Percentiles rank a stretch among this genome's conserved stretches.
phyloP scores from a whole-genome alignment of 805 yeast genomes.

The Zygoascus tannicola region DNA sequence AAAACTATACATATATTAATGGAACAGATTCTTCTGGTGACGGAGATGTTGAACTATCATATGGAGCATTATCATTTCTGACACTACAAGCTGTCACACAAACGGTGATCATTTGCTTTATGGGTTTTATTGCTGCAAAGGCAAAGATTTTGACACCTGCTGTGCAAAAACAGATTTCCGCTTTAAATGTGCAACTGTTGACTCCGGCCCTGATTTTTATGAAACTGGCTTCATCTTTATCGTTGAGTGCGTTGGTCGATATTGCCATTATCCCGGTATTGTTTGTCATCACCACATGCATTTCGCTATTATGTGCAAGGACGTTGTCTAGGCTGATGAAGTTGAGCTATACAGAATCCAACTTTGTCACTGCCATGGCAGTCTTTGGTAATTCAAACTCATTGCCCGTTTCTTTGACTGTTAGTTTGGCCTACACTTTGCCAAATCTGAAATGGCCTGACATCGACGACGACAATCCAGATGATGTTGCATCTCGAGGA shows the following conservation, averaged over 20 bases:
- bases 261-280: slow-evolving; percentile 77
- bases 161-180: slow-evolving; percentile 70
- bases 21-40: background rate
- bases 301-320: slow-evolving; percentile 57
- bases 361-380: slow-evolving; percentile 93
- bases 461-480: slow-evolving; percentile 43
- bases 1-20: background rate
- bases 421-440: slow-evolving; percentile 55
- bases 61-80: slow-evolving; percentile 40
- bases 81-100: slow-evolving; percentile 89
- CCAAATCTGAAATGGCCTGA: slow-evolving; percentile 53
- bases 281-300: slow-evolving; percentile 71
- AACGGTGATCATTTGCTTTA: slow-evolving; percentile 75
- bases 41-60: slow-evolving; percentile 21
- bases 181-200: slow-evolving; percentile 79
- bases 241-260: slow-evolving; percentile 69
- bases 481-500: slow-evolving; percentile 53
- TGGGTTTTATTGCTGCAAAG: slow-evolving; percentile 80
- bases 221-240: slow-evolving; percentile 58
- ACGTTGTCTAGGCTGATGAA: slow-evolving; percentile 42
- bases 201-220: slow-evolving; percentile 93
- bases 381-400: slow-evolving; percentile 95
- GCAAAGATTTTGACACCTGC: slow-evolving; percentile 56
- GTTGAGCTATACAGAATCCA: slow-evolving; percentile 66
- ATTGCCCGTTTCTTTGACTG: slow-evolving; percentile 78